These are phyloP conservation scores for Trichophyton rubrum DNA, from an alignment of 2,329 filamentous ascomycete genomes.

Conservation along the genomic window DNA sequence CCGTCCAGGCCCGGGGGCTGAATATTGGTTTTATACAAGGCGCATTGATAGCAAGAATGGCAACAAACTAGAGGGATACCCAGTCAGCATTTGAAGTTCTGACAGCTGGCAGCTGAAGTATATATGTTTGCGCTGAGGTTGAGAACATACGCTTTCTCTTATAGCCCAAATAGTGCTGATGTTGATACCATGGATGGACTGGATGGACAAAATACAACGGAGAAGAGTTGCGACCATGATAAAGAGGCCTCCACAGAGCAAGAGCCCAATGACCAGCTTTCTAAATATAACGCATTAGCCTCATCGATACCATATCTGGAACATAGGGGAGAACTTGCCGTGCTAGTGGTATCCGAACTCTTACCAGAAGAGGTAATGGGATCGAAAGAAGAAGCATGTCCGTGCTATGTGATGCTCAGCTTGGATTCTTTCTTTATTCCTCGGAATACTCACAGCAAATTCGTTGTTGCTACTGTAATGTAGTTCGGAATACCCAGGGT, in stretches of 20 bases:
- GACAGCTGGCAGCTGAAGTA: background rate
- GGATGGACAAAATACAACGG: constrained; percentile 31
- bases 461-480: constrained; percentile 26
- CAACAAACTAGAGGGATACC: constrained; percentile 25
- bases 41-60: constrained; percentile 34
- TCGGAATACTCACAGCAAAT: constrained; percentile 22
- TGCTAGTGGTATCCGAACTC: constrained; percentile 27
- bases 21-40: constrained; percentile 33
- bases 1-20: constrained; percentile 5
- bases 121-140: background rate
- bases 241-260: constrained; percentile 36
- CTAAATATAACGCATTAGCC: constrained; percentile 8
- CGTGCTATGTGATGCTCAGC: constrained; percentile 20
- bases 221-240: constrained; percentile 33
- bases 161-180: constrained; percentile 33
- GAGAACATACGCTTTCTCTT: constrained; percentile 28
- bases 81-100: background rate
- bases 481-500: constrained; percentile 29
- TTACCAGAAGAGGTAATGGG: constrained; percentile 31
- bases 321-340: constrained; percentile 13
- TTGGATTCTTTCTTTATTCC: background rate
- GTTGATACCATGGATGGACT: constrained; percentile 28
- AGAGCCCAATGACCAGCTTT: constrained; percentile 29
- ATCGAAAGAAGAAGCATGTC: constrained; percentile 31
- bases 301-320: background rate